Conservation (phyloP, 176 grass and related monocot genomes). For the Aegilops sharonensis region DNA sequence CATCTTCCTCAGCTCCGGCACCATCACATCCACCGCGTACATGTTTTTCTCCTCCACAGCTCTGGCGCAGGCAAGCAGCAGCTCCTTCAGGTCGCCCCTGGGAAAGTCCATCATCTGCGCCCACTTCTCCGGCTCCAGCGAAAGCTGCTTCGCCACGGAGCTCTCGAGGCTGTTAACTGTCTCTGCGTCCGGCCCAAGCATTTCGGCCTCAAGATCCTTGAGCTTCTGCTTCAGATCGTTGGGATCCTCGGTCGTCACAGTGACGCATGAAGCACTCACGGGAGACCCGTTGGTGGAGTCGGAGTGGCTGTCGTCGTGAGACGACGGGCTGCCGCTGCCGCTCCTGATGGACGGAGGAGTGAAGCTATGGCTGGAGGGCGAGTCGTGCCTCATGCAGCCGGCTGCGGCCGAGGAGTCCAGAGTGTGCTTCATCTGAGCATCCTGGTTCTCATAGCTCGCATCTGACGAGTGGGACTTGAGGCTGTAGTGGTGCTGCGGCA, state of each 20-base stretch:
- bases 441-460: constrained; percentile 29
- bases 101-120: constrained; percentile 47
- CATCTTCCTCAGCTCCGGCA: constrained; percentile 72
- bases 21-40: constrained; percentile 40
- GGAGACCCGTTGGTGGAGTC: constrained; percentile 46
- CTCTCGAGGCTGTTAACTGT: constrained; percentile 43
- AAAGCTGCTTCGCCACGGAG: constrained; percentile 23
- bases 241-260: constrained; percentile 67
- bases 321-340: constrained; percentile 57
- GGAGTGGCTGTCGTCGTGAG: constrained; percentile 47
- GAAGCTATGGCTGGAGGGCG: constrained; percentile 46
- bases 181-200: constrained; percentile 76
- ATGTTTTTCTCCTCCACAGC: constrained; percentile 67
- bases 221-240: constrained; percentile 70
- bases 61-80: constrained; percentile 74
- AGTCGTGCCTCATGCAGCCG: constrained; percentile 32
- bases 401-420: constrained; percentile 54
- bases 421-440: constrained; percentile 32
- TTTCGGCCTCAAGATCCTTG: constrained; percentile 71
- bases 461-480: constrained; percentile 38
- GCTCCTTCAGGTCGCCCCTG: constrained; percentile 66
- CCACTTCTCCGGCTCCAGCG: constrained; percentile 50
- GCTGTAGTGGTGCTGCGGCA: constrained; percentile 8
- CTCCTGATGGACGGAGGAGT: constrained; percentile 23
- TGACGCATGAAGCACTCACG: constrained; percentile 75